A percentile compares a stretch with the other conserved stretches of the same genome.
Conservation (phyloP, 805 yeast genomes). For the Ogataea minuta region DNA sequence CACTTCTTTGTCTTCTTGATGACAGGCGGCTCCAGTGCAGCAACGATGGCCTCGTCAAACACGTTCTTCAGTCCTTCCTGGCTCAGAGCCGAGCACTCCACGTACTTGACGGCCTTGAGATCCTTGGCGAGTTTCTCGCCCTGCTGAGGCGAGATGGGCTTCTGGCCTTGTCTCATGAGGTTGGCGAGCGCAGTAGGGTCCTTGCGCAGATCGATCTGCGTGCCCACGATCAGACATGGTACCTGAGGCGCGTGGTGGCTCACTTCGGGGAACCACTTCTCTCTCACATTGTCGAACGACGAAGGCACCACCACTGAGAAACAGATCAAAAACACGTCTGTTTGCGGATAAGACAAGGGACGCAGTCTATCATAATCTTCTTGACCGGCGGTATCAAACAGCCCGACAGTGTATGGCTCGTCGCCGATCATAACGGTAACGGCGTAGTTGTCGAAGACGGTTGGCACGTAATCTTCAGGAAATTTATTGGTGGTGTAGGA, state of each 20-base stretch:
- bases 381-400: conserved; percentile 98
- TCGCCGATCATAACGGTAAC: conserved; percentile 96
- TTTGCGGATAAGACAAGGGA: conserved; percentile 94
- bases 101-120: conserved; percentile 91
- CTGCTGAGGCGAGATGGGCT: conserved; percentile 80
- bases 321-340: conserved; percentile 94
- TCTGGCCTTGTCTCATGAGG: conserved; percentile 83
- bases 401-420: conserved; percentile 95
- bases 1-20: conserved; percentile 80
- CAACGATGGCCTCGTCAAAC: conserved; percentile 98
- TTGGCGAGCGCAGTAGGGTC: conserved; percentile 89
- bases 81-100: conserved; percentile 96
- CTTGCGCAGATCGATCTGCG: conserved; percentile 92
- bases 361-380: conserved; percentile 98
- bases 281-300: conserved; percentile 94
- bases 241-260: conserved; percentile 95
- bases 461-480: conserved; percentile 97
- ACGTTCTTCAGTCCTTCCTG: conserved; percentile 96
- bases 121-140: conserved; percentile 95
- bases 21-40: conserved; percentile 96
- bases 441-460: conserved; percentile 96
- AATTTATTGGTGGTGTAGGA: conserved; percentile 96
- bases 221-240: conserved; percentile 95
- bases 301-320: conserved; percentile 97
- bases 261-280: conserved; percentile 98